Conservation (phyloP, 1,139 yeast genomes). For the Suhomyces guaymorum region DNA sequence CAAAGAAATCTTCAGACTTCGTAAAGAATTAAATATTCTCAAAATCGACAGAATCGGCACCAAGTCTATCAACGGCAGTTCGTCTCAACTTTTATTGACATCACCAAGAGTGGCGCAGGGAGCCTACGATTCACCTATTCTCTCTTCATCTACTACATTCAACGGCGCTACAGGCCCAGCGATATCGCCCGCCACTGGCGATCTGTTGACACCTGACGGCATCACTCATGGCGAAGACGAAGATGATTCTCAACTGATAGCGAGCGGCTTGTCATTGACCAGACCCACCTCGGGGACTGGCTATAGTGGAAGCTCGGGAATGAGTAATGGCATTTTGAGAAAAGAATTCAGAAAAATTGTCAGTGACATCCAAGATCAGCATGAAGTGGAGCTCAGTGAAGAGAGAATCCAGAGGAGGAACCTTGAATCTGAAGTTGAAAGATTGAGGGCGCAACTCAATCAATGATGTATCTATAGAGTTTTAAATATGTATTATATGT, state of each 20-base stretch:
- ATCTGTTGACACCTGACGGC: constrained; percentile 14
- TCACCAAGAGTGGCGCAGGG: constrained; percentile 16
- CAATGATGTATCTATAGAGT: constrained; percentile 5
- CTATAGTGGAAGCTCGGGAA: constrained; percentile 11
- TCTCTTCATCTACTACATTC: constrained; percentile 14
- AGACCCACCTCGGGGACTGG: constrained; percentile 21
- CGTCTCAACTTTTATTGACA: constrained; percentile 7
- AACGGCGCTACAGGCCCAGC: constrained; percentile 12
- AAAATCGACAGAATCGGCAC: constrained; percentile 51
- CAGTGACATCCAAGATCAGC: constrained; percentile 60
- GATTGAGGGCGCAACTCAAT: constrained; percentile 11
- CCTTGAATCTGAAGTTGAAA: constrained; percentile 40
- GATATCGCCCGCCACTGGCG: constrained; percentile 32
- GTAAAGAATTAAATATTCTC: constrained; percentile 49
- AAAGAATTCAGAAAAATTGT: constrained; percentile 73
- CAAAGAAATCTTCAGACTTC: constrained; percentile 46
- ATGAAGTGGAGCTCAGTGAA: constrained; percentile 57
- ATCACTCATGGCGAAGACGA: constrained; percentile 18
- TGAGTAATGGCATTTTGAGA: constrained; percentile 53
- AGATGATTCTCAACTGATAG: constrained; percentile 18
- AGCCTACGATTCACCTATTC: constrained; percentile 10
- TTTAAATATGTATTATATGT: constrained; percentile 9
- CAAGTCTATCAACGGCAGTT: constrained; percentile 14
- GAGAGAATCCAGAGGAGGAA: constrained; percentile 58
- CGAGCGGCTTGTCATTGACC: constrained; percentile 16